Evolutionary conservation across 208 protist genomes (phyloP), one percentile per base, ranked within the genome.

Genomic region (Crithidia mellificae): DNA sequence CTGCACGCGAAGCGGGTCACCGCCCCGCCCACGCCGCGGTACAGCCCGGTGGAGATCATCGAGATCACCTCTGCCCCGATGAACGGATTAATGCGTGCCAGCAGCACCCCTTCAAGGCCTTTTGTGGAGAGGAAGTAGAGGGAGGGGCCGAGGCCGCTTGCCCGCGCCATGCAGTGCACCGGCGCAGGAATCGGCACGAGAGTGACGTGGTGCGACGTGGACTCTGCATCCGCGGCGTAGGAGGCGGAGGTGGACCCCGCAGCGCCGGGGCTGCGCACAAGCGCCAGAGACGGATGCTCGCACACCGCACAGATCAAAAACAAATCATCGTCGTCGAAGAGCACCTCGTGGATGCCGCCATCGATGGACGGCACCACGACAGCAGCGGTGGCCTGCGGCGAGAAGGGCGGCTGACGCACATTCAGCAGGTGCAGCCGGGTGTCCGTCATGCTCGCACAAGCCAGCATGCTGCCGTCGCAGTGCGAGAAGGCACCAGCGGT

Each of bases 311-410:
- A 80, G 12, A 93, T 54, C 14, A 91, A 67, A 56, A 84, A 90
- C n/a, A 64, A 68, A 63, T 96, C 90, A 46, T 92, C 84, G 12
- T 90, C 80, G 7, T 83, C 69, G 47, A 93, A 92, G 24, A 85
- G 0, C 2, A 93, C 63, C 14, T 70, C 58, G 51, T 81, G 62
- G 32, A 80, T 77, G 27, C 77, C 87, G 50, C 90, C 88, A 22
- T 91, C 84, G 1, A 92, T 36, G 22, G 73, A 80, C 14, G 83
- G 77, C 30, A 68, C 36, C 56, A 70, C 51, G 79, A 41, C 41
- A 56, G 24, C 63, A 34, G 25, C 68, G 44, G 19, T 70, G 25
- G 52, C 59, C 27, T 24, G 66, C 55, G 39, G n/a, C 5, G 32
- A 39, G n/a, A 74, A 69, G 1, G 80, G 80, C 8, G 67, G 63